Percentiles rank a stretch among this genome's conserved stretches.
Conservation (phyloP, 192 early-diverging fungal species). For the Coemansia sp. region DNA sequence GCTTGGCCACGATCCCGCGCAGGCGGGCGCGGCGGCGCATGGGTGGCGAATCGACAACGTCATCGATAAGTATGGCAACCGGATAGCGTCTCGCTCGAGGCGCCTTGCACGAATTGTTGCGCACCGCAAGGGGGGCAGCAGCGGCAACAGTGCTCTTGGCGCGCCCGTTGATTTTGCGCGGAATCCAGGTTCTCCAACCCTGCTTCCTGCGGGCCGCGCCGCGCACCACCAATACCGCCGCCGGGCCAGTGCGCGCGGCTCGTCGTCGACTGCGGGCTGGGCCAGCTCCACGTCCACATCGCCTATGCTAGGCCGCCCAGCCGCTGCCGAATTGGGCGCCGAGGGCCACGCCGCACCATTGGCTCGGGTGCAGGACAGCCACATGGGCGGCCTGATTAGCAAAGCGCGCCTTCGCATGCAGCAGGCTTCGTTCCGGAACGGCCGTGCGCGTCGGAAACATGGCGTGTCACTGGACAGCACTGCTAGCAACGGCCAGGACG, state of each 20-base stretch:
- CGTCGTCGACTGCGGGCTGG: slow-evolving; percentile 2
- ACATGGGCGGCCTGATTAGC: slow-evolving; percentile 2
- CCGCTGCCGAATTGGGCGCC: not conserved
- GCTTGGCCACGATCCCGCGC: not conserved
- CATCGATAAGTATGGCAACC: slow-evolving; percentile 34
- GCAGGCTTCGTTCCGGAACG: not conserved
- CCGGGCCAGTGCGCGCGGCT: slow-evolving; percentile 1
- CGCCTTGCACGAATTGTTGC: slow-evolving; percentile 34
- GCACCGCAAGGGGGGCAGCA: slow-evolving; percentile 11
- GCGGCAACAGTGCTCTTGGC: too few relatives aligned
- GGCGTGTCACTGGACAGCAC: slow-evolving; percentile 5
- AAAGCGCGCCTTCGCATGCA: slow-evolving; percentile 3
- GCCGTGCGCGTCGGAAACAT: slow-evolving; percentile 1
- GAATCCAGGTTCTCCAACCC: too few relatives aligned
- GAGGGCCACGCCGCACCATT: not conserved
- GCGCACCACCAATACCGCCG: not conserved
- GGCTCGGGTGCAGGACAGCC: not conserved
- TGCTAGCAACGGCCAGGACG: not conserved
- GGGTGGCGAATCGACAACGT: slow-evolving; percentile 37
- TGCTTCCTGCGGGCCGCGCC: not conserved
- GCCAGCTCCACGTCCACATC: not conserved
- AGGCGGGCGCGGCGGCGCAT: not conserved
- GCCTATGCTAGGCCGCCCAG: not conserved
- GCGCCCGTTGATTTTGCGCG: too few relatives aligned
- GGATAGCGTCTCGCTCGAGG: slow-evolving; percentile 22